Evolutionary conservation across 345 rosid genomes (phyloP), one percentile per base, ranked within the genome.

Genomic region (Lepidium sativum): DNA sequence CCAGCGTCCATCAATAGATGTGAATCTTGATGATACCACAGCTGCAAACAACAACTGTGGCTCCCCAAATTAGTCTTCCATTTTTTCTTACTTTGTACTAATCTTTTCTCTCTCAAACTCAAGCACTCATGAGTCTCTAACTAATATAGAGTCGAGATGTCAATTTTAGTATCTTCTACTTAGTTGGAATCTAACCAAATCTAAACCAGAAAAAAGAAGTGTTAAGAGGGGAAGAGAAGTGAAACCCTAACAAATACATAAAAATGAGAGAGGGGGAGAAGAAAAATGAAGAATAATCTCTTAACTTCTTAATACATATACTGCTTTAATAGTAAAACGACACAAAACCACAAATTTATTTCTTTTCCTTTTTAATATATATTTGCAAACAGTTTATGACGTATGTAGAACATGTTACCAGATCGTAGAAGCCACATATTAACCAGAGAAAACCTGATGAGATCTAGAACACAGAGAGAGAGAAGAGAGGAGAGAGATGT

Each of bases 21-120:
- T 91, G 98, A 91, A 91, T 91, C 98, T 91, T 91, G 92, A 83
- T 84, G 95, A 80, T 91, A 86, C 96, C 75, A 78, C 96, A 72
- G 74, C 91, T 42, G 81, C 84, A 83, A 86, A 81, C 83, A 75
- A 84, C 87, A 80, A 80, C 96, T 74, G 83, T 70, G 33, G 48
- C 23, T 69, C 29, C n/a, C 33, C 21, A 23, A 7, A 33, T 14
- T n/a, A n/a, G n/a, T n/a, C n/a, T n/a, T n/a, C n/a, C n/a, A n/a
- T n/a, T n/a, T n/a, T n/a, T n/a, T n/a, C n/a, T n/a, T n/a, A n/a
- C n/a, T n/a, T n/a, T n/a, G n/a, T n/a, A n/a, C n/a, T 42, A 40
- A 65, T 20, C 16, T 8, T 37, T 63, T 23, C 12, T 37, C 68
- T 63, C 68, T 61, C 42, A 48, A 47, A 39, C 65, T 14, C 17